Evolutionary conservation across 2,329 filamentous ascomycete species (phyloP).

Genomic region (Calonectria pauciramosa): DNA sequence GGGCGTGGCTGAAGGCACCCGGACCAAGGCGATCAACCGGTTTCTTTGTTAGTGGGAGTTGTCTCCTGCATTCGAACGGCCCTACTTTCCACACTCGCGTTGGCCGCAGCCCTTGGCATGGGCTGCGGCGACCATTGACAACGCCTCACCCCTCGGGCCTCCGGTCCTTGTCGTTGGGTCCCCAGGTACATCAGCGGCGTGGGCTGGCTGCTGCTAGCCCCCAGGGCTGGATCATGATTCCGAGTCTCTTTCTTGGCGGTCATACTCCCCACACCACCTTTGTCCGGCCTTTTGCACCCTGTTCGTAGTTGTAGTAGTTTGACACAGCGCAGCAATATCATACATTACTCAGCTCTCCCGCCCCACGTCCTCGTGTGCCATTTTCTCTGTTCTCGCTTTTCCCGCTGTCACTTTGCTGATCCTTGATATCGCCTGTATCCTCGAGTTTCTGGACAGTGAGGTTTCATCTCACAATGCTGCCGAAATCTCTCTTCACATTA

Average conservation of each 20-base stretch:
- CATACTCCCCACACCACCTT: conserved; percentile 36
- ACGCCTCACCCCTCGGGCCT: conserved; percentile 23
- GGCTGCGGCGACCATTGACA: conserved; percentile 19
- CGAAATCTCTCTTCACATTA: conserved; percentile 34
- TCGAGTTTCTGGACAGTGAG: conserved; percentile 25
- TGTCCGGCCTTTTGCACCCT: conserved; percentile 29
- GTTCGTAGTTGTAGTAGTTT: conserved; percentile 20
- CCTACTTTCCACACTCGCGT: conserved; percentile 28
- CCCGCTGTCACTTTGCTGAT: conserved; percentile 17
- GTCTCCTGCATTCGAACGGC: conserved; percentile 30
- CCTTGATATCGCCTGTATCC: conserved; percentile 26
- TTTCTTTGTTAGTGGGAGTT: conserved; percentile 36
- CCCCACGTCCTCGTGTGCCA: conserved; percentile 7
- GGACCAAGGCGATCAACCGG: not conserved
- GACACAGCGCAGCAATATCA: conserved; percentile 19
- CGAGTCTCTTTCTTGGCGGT: conserved; percentile 31
- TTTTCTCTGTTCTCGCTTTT: conserved; percentile 19
- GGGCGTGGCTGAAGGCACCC: conserved; percentile 10
- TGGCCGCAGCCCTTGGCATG: conserved; percentile 27
- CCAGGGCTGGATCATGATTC: conserved; percentile 16
- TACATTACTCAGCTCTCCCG: conserved; percentile 40
- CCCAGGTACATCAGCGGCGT: conserved; percentile 20
- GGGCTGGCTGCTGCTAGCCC: conserved; percentile 34
- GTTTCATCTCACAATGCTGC: conserved; percentile 35
- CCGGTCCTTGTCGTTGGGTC: conserved; percentile 22